Percentiles rank a stretch among this genome's conserved stretches.
Conservation (phyloP, 108 stramenopile genomes). For the Epithemia pelagica region DNA sequence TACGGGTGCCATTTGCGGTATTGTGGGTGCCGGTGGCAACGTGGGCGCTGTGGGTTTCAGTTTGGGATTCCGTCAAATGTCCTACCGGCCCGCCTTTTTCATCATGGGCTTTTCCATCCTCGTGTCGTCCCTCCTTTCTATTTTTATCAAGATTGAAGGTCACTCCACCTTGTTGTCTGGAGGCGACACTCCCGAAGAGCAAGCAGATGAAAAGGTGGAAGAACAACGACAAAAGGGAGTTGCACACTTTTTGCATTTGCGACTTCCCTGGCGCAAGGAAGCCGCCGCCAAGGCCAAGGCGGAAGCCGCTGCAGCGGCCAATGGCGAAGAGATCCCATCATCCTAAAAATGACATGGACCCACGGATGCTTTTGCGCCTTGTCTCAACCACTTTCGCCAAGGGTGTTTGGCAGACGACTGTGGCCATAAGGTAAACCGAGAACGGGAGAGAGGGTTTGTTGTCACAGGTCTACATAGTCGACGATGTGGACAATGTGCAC, state of each 20-base stretch:
- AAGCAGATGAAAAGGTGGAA: neutral
- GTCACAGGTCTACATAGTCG: too few relatives aligned
- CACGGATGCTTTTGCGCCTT: too few relatives aligned
- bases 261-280: neutral
- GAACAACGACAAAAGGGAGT: neutral
- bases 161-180: slow-evolving; percentile 38
- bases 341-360: too few relatives aligned
- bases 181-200: neutral
- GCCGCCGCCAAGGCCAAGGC: too few relatives aligned
- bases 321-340: too few relatives aligned
- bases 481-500: too few relatives aligned
- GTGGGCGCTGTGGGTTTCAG: slow-evolving; percentile 52
- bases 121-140: slow-evolving; percentile 31
- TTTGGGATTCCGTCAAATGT: slow-evolving; percentile 40
- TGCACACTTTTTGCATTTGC: neutral
- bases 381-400: too few relatives aligned
- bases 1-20: slow-evolving; percentile 71
- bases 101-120: slow-evolving; percentile 46
- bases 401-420: too few relatives aligned
- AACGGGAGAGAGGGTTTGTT: too few relatives aligned
- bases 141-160: slow-evolving; percentile 67
- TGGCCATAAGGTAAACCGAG: too few relatives aligned
- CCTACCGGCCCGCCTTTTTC: slow-evolving; percentile 37
- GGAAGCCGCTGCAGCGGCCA: neutral
- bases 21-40: slow-evolving; percentile 79